Evolutionary conservation across 2,329 filamentous ascomycete genomes (phyloP).

Genomic region (Pseudocercospora vitis): DNA sequence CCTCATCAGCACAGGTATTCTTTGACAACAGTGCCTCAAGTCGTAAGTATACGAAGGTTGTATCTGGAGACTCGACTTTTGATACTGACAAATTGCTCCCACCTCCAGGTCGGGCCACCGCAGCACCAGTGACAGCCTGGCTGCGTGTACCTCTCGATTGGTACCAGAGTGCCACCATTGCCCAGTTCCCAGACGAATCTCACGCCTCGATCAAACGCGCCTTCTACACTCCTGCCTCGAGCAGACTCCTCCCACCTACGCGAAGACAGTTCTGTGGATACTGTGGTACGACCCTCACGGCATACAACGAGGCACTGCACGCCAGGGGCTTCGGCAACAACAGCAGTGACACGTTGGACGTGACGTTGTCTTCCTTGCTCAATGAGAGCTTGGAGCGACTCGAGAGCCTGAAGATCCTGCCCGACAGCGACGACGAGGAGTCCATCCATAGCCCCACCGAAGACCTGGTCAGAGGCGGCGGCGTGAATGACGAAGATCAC

Average conservation of each 20-base stretch:
- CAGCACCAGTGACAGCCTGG: conserved; percentile 74
- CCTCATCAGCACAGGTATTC: conserved; percentile 64
- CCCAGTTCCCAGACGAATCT: conserved; percentile 74
- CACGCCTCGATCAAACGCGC: conserved; percentile 48
- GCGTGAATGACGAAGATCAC: conserved; percentile 14
- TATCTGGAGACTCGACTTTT: too few relatives aligned
- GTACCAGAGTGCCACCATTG: conserved; percentile 74
- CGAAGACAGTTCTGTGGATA: conserved; percentile 86
- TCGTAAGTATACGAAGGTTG: conserved; percentile 69
- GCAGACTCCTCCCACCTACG: conserved; percentile 54
- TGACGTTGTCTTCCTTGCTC: conserved; percentile 76
- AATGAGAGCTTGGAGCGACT: conserved; percentile 70
- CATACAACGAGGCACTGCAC: conserved; percentile 68
- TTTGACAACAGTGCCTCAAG: conserved; percentile 71
- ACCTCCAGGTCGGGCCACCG: conserved; percentile 60
- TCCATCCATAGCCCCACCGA: conserved; percentile 31
- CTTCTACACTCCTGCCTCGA: conserved; percentile 50
- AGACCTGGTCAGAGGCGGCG: conserved; percentile 14
- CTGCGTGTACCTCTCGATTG: conserved; percentile 78
- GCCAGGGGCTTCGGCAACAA: conserved; percentile 48
- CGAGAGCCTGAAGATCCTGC: conserved; percentile 73
- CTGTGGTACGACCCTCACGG: conserved; percentile 81
- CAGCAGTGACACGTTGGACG: conserved; percentile 70
- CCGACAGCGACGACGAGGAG: conserved; percentile 43
- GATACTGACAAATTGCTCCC: neutral